Evolutionary conservation across 2,329 filamentous ascomycete species (phyloP), one percentile per base, ranked within the genome.

Genomic region (Aspergillus neoniger): DNA sequence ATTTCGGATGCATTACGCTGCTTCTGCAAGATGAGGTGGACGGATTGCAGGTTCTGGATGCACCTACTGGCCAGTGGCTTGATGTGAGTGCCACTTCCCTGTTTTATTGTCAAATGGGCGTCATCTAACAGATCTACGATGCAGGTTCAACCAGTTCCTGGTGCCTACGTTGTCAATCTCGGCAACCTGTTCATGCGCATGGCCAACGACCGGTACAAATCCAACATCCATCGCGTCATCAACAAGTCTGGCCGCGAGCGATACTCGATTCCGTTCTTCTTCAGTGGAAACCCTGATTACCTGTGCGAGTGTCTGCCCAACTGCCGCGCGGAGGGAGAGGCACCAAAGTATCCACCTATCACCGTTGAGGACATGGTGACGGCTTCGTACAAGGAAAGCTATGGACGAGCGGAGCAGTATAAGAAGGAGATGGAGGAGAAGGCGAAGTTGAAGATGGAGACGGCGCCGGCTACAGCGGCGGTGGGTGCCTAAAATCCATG

Each of bases 261-360:
- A 7, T 79, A 80, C 60, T 75, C 71, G 1, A 77, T 79, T 53
- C 76, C 77, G 0, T 77, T 80, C 57, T 80, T 80, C 63, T 80
- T 77, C 59, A 74, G 69, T n/a, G 76, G 78, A 1, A 80, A 81
- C 49, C 77, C 77, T 1, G 77, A 80, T 55, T 80, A 76, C 59
- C 60, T 77, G 7, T 77, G 80, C 50, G 66, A 76, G 58, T 80
- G 78, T 59, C 62, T 81, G 57, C 78, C 78, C 1, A 78, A 78
- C 52, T 81, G 78, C 61, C 70, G 70, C 14, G 67, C 69, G 25
- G 65, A 70, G 28, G 76, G 70, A 5, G 75, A 79, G 55, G 54
- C 62, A 50, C 67, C 72, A 1, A 81, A 79, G 61, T 81, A 80
- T 60, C 62, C 65, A 3, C 76, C 77, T 0, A 77, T 80, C 38